Conservation (phyloP, 2,329 filamentous ascomycete species). For the Ophiostoma australiae region DNA sequence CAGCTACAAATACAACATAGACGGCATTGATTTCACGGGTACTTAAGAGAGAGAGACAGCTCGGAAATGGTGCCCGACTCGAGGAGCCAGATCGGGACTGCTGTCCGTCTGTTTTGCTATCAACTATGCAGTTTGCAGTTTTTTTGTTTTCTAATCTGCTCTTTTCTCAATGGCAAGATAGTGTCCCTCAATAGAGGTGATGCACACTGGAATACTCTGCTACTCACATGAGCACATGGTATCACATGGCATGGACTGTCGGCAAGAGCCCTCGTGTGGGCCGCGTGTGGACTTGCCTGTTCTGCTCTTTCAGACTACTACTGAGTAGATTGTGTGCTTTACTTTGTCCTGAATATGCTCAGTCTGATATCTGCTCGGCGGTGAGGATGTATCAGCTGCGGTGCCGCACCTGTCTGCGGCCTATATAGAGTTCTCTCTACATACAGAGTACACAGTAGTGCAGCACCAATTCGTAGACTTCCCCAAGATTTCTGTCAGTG, state of each 20-base stretch:
- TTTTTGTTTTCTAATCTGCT: too few relatives aligned
- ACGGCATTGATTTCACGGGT: too few relatives aligned
- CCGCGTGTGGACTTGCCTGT: slow-evolving; percentile 6
- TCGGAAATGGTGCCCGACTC: neutral
- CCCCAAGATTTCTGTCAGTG: neutral
- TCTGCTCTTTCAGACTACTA: neutral
- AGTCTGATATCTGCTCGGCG: neutral
- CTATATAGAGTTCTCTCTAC: neutral
- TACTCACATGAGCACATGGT: neutral
- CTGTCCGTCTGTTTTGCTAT: neutral
- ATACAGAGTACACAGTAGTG: too few relatives aligned
- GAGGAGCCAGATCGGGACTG: neutral
- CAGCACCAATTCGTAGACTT: neutral
- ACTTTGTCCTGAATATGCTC: neutral
- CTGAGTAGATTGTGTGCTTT: neutral
- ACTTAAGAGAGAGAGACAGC: too few relatives aligned
- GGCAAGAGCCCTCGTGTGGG: neutral
- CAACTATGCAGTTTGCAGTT: too few relatives aligned
- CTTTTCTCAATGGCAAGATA: too few relatives aligned
- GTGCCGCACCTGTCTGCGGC: neutral
- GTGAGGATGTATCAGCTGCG: neutral
- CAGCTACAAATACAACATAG: neutral
- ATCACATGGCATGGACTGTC: neutral
- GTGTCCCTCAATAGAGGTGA: too few relatives aligned
- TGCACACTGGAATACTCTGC: too few relatives aligned